A percentile compares a stretch with the other conserved stretches of the same genome.
Evolutionary conservation across 2,329 filamentous ascomycete species (phyloP).

Genomic region (Diaporthe velutina): DNA sequence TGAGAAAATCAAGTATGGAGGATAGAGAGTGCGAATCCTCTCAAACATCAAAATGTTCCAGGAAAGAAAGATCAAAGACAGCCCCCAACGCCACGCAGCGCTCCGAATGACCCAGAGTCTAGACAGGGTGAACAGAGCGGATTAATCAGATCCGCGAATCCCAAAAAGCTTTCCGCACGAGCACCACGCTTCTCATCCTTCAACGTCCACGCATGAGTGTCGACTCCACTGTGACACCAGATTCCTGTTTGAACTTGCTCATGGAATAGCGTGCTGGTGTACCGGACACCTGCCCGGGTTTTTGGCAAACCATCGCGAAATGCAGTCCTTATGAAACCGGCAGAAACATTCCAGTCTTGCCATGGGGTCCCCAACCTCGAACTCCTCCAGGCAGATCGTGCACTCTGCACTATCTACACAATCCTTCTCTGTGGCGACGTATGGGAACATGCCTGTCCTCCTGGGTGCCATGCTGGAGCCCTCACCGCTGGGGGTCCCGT

Average conservation of each 20-base stretch:
- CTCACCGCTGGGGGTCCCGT: slow-evolving; percentile 45
- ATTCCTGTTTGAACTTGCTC: slow-evolving; percentile 49
- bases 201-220: background rate
- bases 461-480: slow-evolving; percentile 50
- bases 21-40: background rate
- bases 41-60: background rate
- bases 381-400: slow-evolving; percentile 77
- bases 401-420: slow-evolving; percentile 77
- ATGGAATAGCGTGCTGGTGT: slow-evolving; percentile 74
- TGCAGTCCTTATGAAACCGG: slow-evolving; percentile 72
- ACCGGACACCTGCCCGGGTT: slow-evolving; percentile 75
- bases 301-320: slow-evolving; percentile 72
- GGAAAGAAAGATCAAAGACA: background rate
- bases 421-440: slow-evolving; percentile 75
- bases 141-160: background rate
- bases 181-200: background rate
- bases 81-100: slow-evolving; percentile 23
- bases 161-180: background rate
- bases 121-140: background rate
- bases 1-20: background rate
- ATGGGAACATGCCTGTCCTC: slow-evolving; percentile 73
- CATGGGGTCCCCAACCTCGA: slow-evolving; percentile 72
- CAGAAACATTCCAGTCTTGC: slow-evolving; percentile 77
- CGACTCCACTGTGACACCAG: background rate
- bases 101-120: slow-evolving; percentile 25